Conservation (phyloP, 2,329 filamentous ascomycete species). For the Hirsutella rhossiliensis region DNA sequence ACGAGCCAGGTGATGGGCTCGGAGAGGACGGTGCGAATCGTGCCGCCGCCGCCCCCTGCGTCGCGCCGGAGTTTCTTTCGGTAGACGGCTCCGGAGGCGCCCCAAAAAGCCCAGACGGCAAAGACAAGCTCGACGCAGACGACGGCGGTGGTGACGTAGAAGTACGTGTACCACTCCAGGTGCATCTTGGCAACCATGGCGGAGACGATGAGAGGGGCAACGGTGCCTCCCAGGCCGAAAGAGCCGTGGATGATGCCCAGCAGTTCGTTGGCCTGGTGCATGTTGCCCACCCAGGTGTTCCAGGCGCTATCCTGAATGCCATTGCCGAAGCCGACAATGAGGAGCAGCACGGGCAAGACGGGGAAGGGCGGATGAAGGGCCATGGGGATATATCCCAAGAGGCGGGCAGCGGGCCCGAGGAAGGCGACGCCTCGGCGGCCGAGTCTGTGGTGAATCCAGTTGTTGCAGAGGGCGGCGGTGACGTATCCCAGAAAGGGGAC, state of each 20-base stretch:
- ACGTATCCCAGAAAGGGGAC: conserved; percentile 54
- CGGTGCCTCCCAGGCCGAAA: conserved; percentile 60
- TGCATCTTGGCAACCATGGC: conserved; percentile 53
- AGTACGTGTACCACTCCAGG: conserved; percentile 61
- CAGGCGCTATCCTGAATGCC: conserved; percentile 52
- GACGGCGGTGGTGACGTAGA: conserved; percentile 59
- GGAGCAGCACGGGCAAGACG: conserved; percentile 50
- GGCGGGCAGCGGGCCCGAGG: conserved; percentile 48
- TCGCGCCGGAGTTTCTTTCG: conserved; percentile 14
- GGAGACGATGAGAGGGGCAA: conserved; percentile 60
- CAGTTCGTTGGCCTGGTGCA: conserved; percentile 61
- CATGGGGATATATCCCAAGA: conserved; percentile 53
- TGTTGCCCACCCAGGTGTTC: conserved; percentile 55
- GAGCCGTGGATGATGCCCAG: conserved; percentile 61
- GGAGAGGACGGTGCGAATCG: conserved; percentile 29
- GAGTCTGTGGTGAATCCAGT: conserved; percentile 21
- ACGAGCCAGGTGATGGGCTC: conserved; percentile 57
- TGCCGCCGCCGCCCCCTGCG: conserved; percentile 26
- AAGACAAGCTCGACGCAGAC: conserved; percentile 42
- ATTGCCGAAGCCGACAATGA: conserved; percentile 59
- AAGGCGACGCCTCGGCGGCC: conserved; percentile 52
- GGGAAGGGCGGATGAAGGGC: conserved; percentile 58
- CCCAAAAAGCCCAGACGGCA: conserved; percentile 49
- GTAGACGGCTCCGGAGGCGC: conserved; percentile 44
- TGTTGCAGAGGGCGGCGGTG: conserved; percentile 48